A percentile compares a stretch with the other conserved stretches of the same genome.
These are phyloP conservation scores for Fusarium nisikadoi DNA, from an alignment of 2,329 filamentous ascomycete genomes.

Conservation along the genomic window DNA sequence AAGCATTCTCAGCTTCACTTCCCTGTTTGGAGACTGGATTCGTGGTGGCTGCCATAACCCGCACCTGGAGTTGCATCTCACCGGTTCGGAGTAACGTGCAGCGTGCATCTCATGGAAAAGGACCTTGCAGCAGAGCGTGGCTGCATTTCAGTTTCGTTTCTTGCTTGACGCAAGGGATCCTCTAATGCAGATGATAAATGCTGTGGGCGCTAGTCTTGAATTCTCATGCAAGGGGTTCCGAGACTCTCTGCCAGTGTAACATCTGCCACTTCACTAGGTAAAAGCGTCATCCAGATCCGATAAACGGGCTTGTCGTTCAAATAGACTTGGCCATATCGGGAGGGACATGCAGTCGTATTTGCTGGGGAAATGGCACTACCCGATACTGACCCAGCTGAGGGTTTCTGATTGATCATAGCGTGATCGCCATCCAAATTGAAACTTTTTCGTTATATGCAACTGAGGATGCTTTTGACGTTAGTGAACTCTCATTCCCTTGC, in stretches of 20 bases:
- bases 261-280: neutral
- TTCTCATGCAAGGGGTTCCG: constrained; percentile 34
- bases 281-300: constrained; percentile 1
- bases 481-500: constrained; percentile 19
- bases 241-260: constrained; percentile 21
- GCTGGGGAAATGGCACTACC: neutral
- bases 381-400: constrained; percentile 1
- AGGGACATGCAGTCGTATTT: constrained; percentile 17
- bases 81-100: constrained; percentile 21
- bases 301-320: neutral
- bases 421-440: neutral
- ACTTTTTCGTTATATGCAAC: neutral
- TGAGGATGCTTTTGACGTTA: neutral
- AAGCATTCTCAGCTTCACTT: neutral
- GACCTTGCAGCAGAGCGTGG: constrained; percentile 16
- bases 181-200: constrained; percentile 7
- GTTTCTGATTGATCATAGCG: constrained; percentile 10
- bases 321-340: constrained; percentile 22
- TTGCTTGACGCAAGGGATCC: constrained; percentile 26
- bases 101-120: constrained; percentile 24
- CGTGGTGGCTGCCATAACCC: constrained; percentile 8
- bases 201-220: neutral
- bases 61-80: constrained; percentile 25
- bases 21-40: constrained; percentile 7
- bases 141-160: constrained; percentile 19